Evolutionary conservation across 169 alveolate species (phyloP), one percentile per base, ranked within the genome.

Genomic region (Eimeria falciformis): DNA sequence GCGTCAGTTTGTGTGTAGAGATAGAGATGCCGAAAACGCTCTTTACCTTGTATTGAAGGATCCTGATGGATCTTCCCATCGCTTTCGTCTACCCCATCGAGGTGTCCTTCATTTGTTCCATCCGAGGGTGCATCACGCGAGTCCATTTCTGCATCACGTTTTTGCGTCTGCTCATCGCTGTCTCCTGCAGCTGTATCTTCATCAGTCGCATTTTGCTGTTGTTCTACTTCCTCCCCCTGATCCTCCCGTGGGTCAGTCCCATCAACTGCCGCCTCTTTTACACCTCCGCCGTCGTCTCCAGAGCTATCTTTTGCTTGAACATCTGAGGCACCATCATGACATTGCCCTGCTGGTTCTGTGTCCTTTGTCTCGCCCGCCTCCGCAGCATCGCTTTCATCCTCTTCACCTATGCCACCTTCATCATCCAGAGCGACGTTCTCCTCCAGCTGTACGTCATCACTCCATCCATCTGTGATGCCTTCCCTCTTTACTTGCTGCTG

Each of bases 211-310:
- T 90, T 87, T 18, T 91, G 83, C 6, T 73, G 91, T 55, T 45
- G 75, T 18, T 43, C 58, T 66, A 73, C 90, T 29, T 23, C 23
- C 47, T 50, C 88, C 18, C 29, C 53, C 56, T n/a, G 53, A 23
- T 50, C 75, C 71, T 79, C 47, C 50, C 23, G 53, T 9, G 25
- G 43, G 47, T 79, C 79, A 2, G 46, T 5, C 37, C 21, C 71
- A 11, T 89, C 81, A 21, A 75, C 27, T 25, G 45, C 89, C 37
- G 47, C 86, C 78, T 79, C 89, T 9, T 94, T 93, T 25, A 92
- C 86, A 50, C 92, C 95, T 91, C 73, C 95, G 65, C 69, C 83
- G 82, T 65, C 86, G 43, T 25, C 29, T 0, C 50, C 50, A 9
- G 69, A 25, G 86, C n/a, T 77, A 2, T 81, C 77, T 50, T 58